These are phyloP conservation scores for Cyberlindnera americana DNA, from an alignment of 805 yeast genomes.

Conservation along the genomic window DNA sequence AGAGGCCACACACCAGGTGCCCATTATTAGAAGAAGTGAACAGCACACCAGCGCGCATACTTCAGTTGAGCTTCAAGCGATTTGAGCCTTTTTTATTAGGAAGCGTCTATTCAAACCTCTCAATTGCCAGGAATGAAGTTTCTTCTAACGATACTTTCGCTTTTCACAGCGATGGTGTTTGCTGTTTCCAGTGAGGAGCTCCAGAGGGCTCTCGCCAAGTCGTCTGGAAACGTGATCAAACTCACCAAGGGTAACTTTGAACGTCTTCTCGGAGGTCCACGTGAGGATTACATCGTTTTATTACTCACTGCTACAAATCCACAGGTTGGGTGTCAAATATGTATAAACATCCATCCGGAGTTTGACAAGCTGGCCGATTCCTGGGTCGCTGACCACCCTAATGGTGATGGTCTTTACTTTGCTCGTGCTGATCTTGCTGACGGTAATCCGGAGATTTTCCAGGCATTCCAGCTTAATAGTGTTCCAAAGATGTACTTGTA, in stretches of 20 bases:
- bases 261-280: conserved; percentile 52
- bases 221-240: conserved; percentile 38
- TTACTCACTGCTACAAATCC: conserved; percentile 73
- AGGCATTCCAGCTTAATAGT: conserved; percentile 47
- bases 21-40: too few species aligned
- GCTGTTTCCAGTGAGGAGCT: conserved; percentile 23
- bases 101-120: too few species aligned
- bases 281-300: conserved; percentile 66
- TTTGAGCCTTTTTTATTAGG: too few species aligned
- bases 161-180: conserved; percentile 6
- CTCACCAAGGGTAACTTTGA: conserved; percentile 62
- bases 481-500: conserved; percentile 77
- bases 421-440: conserved; percentile 70
- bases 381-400: conserved; percentile 57
- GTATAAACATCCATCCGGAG: conserved; percentile 67
- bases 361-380: conserved; percentile 59
- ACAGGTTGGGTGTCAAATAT: conserved; percentile 71
- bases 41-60: too few species aligned
- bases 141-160: conserved; percentile 5
- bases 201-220: conserved; percentile 25
- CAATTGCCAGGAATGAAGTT: too few species aligned
- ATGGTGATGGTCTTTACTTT: conserved; percentile 57
- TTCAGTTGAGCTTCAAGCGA: too few species aligned
- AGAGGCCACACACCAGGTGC: too few species aligned
- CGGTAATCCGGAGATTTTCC: conserved; percentile 44